These are phyloP conservation scores for Entamoeba histolytica DNA, from an alignment of 208 protist species.

Conservation along the genomic window DNA sequence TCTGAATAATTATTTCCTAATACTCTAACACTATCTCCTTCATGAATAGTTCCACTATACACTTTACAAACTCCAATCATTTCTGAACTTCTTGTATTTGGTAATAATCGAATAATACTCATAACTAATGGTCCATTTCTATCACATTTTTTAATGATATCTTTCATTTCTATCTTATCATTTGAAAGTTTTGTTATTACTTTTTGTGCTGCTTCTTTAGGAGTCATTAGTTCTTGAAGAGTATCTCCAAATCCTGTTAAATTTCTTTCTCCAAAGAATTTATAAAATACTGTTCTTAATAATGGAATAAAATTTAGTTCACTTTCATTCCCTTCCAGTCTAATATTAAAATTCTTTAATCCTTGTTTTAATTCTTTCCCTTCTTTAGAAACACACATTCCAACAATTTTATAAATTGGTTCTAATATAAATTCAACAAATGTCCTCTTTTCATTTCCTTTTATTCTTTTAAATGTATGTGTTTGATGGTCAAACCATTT, in stretches of 20 bases:
- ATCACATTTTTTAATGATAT: neutral
- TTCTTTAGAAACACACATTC: neutral
- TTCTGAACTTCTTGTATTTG: constrained; percentile 7
- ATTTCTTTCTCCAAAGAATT: constrained; percentile 41
- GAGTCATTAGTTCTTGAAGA: constrained; percentile 39
- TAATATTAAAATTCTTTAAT: neutral
- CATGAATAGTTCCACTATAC: constrained; percentile 44
- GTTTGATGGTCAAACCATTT: neutral
- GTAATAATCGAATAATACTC: constrained; percentile 51
- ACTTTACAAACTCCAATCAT: constrained; percentile 57
- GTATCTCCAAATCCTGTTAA: constrained; percentile 50
- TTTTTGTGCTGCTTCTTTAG: constrained; percentile 18
- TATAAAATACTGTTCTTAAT: neutral
- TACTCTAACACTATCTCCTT: constrained; percentile 41
- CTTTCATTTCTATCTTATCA: neutral
- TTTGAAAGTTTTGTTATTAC: constrained; percentile 18
- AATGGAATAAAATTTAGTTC: neutral
- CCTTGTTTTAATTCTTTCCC: neutral
- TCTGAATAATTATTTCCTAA: constrained; percentile 54
- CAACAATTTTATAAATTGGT: neutral
- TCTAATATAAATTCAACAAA: neutral
- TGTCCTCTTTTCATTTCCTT: neutral
- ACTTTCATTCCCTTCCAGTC: neutral
- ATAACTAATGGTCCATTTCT: constrained; percentile 39
- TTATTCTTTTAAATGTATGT: neutral